Evolutionary conservation across 805 yeast species (phyloP).

Genomic region (Hanseniaspora lindneri): DNA sequence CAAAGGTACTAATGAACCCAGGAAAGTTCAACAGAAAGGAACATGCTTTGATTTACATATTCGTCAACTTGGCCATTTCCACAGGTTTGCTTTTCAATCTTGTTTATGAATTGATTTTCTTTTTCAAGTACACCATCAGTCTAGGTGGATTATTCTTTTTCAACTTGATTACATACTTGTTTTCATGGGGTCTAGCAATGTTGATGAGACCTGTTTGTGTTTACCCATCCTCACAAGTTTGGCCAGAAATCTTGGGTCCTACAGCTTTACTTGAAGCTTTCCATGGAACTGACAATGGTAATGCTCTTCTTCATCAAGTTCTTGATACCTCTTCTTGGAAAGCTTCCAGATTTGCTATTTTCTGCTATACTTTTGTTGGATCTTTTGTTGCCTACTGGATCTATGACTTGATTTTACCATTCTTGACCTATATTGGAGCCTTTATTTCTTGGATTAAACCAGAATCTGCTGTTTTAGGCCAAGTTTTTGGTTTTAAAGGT

Average conservation of each 20-base stretch:
- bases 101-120: slow-evolving; percentile 39
- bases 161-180: slow-evolving; percentile 44
- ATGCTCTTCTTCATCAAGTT: slow-evolving; percentile 16
- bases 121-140: slow-evolving; percentile 36
- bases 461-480: slow-evolving; percentile 48
- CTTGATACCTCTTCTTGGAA: slow-evolving; percentile 41
- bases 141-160: slow-evolving; percentile 46
- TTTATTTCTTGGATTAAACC: slow-evolving; percentile 57
- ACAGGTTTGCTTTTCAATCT: slow-evolving; percentile 32
- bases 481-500: slow-evolving; percentile 47
- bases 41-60: slow-evolving; percentile 45
- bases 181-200: slow-evolving; percentile 62
- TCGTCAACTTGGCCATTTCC: slow-evolving; percentile 38
- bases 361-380: slow-evolving; percentile 31
- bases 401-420: slow-evolving; percentile 50
- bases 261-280: slow-evolving; percentile 20
- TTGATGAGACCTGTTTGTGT: slow-evolving; percentile 46
- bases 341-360: slow-evolving; percentile 41
- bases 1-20: slow-evolving; percentile 36
- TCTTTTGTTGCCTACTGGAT: slow-evolving; percentile 47
- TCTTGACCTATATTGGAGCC: slow-evolving; percentile 43
- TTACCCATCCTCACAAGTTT: slow-evolving; percentile 52
- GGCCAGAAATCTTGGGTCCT: slow-evolving; percentile 61
- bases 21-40: slow-evolving; percentile 55
- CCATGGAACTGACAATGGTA: slow-evolving; percentile 17